Evolutionary conservation across 202 grass and related monocot genomes (phyloP).

Genomic region (Schoenoplectus triqueter): DNA sequence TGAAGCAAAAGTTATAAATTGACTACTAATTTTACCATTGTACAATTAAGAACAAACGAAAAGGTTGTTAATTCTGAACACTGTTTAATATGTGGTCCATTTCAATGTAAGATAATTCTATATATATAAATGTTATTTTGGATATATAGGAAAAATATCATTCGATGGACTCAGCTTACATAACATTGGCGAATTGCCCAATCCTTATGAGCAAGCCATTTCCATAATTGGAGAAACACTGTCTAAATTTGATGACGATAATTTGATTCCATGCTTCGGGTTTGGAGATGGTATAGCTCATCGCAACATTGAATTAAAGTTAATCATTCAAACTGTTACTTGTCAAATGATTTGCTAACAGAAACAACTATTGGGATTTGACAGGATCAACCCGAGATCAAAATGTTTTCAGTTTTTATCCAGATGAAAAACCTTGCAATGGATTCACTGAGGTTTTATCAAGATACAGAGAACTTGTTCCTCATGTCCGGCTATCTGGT

Average conservation of each 20-base stretch:
- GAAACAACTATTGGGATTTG: constrained; percentile 19
- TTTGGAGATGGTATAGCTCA: constrained; percentile 73
- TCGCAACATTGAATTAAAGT: too few relatives aligned
- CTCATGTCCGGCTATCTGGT: constrained; percentile 74
- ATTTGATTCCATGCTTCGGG: constrained; percentile 79
- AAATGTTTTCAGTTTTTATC: constrained; percentile 74
- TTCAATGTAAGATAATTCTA: too few relatives aligned
- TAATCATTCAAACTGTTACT: neutral
- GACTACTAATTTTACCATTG: too few relatives aligned
- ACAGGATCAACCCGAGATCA: constrained; percentile 79
- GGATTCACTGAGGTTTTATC: constrained; percentile 70
- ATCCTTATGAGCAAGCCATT: constrained; percentile 84
- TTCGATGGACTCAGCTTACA: constrained; percentile 70
- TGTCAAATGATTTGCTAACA: neutral
- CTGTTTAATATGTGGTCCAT: too few relatives aligned
- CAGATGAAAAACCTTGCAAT: constrained; percentile 66
- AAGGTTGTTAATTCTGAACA: too few relatives aligned
- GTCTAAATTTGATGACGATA: constrained; percentile 79
- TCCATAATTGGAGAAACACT: constrained; percentile 76
- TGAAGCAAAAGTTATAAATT: too few relatives aligned
- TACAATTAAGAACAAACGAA: too few relatives aligned
- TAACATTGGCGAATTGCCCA: constrained; percentile 60
- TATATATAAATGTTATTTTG: too few relatives aligned
- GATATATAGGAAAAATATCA: constrained; percentile 55
- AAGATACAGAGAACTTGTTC: constrained; percentile 72